Evolutionary conservation across 139 green algal species (phyloP).

Genomic region (Chlorokybus atmophyticus): DNA sequence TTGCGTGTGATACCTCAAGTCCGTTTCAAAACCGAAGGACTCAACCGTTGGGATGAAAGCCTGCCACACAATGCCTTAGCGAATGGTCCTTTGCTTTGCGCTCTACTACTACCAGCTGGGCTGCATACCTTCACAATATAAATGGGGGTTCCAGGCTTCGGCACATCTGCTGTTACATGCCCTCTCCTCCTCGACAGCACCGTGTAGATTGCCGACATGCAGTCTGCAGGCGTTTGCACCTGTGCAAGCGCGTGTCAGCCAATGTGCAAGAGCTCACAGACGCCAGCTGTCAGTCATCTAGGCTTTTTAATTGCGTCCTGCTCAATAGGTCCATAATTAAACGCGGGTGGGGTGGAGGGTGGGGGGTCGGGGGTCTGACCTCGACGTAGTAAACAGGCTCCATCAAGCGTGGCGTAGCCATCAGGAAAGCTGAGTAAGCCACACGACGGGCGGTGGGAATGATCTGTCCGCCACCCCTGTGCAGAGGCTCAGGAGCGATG

Average conservation of each 20-base stretch:
- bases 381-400: slow-evolving; percentile 72
- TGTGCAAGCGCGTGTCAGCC: slow-evolving; percentile 3
- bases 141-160: slow-evolving; percentile 41
- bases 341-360: neutral
- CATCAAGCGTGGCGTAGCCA: slow-evolving; percentile 93
- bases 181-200: slow-evolving; percentile 86
- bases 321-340: no score
- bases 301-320: no score
- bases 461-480: slow-evolving; percentile 80
- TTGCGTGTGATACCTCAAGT: slow-evolving; percentile 93
- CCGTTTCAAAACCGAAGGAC: slow-evolving; percentile 96
- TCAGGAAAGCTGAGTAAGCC: slow-evolving; percentile 89
- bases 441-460: slow-evolving; percentile 81
- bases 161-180: slow-evolving; percentile 50
- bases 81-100: neutral
- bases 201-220: slow-evolving; percentile 89
- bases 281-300: no score
- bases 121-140: slow-evolving; percentile 37
- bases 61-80: slow-evolving; percentile 4
- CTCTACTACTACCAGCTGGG: neutral
- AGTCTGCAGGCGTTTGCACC: slow-evolving; percentile 62
- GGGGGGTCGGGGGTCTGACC: slow-evolving; percentile 14
- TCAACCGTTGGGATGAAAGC: slow-evolving; percentile 91
- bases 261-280: no score
- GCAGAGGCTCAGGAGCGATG: slow-evolving; percentile 57